phyloP scores from a whole-genome alignment of 2,329 filamentous ascomycete genomes.

The Fusarium luffae region DNA sequence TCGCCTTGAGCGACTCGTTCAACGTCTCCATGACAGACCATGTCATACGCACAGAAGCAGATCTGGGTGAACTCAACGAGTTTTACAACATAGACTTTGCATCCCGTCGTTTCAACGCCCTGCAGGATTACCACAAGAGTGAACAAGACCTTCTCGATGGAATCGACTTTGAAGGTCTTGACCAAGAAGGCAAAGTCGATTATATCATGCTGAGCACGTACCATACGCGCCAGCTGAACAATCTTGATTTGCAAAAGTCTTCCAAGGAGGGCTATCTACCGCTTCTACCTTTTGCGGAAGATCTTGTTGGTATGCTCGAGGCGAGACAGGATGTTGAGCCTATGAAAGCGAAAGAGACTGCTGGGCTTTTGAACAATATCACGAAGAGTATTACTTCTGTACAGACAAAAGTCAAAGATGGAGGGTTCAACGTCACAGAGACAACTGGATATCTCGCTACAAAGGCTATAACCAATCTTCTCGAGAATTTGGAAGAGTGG shows the following conservation, averaged over 20 bases:
- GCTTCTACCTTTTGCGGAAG: conserved; percentile 1
- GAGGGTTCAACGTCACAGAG: conserved; percentile 23
- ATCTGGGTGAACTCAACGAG: conserved; percentile 13
- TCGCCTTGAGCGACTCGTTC: conserved; percentile 7
- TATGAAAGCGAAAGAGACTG: conserved; percentile 25
- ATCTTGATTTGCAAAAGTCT: conserved; percentile 8
- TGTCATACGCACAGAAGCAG: conserved; percentile 30
- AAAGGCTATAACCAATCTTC: conserved; percentile 9
- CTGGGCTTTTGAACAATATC: conserved; percentile 18
- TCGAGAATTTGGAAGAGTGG: conserved; percentile 24
- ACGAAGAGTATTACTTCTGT: conserved; percentile 18
- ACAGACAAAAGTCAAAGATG: conserved; percentile 15
- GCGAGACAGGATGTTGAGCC: conserved; percentile 32
- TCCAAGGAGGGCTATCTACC: conserved; percentile 8
- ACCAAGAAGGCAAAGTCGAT: conserved; percentile 32
- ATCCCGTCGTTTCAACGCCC: conserved; percentile 5
- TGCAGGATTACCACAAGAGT: conserved; percentile 14
- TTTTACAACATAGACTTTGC: conserved; percentile 33
- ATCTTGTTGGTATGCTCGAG: conserved; percentile 21
- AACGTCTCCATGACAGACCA: conserved; percentile 29
- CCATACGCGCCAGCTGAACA: conserved; percentile 28
- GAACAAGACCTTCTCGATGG: conserved; percentile 14
- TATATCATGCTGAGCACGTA: conserved; percentile 34
- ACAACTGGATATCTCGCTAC: conserved; percentile 26
- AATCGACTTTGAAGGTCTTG: conserved; percentile 19